Base-by-base conservation (phyloP, 768 basidiomycete species). In the Auricularia sp. region DNA sequence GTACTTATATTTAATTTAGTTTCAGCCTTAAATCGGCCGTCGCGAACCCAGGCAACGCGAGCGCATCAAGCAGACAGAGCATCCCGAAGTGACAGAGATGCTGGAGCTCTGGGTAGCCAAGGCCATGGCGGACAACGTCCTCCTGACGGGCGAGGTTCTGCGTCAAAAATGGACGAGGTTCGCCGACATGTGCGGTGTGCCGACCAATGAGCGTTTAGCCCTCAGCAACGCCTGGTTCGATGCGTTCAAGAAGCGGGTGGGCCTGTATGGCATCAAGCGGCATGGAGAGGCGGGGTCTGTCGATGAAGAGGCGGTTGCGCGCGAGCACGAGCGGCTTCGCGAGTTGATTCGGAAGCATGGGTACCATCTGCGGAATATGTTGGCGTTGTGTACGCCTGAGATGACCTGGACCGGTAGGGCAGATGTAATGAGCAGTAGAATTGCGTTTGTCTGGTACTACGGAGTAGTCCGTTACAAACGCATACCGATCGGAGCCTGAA, bases 31-130 rank as follows among this genome's bases (percentile, higher is more conserved):
- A 29, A 29, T 29, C 29, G 29, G 29, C 29, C 29, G 29, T 29
- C 29, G 29, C 2, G 29, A 29, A 29, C 29, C 29, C 29, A 29
- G 29, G 29, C 29, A 29, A 29, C 29, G 29, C 29, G 64, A 78
- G 61, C 71, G 69, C 11, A 64, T 45, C 16, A 61, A 63, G 13
- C 74, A 76, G 47, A 75, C 71, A 1, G 63, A 75, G 39, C 73
- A 75, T 51, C 75, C 76, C 2, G 72, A 77, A 47, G 69, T 79
- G 0, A 66, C 66, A 0, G 72, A 77, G 33, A 76, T 76, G 74
- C 51, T 79, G 69, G 67, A 75, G 1, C 65, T 77, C 0, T 79
- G 78, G 77, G 71, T 78, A 8, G 68, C 68, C 18, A 73, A 77
- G 54, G 78, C 75, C n/a, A 73, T 75, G 73, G 39, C 39, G 0